Evolutionary conservation across 371 early-diverging fungal genomes (phyloP).

Genomic region (Conidiobolus incongruus): DNA sequence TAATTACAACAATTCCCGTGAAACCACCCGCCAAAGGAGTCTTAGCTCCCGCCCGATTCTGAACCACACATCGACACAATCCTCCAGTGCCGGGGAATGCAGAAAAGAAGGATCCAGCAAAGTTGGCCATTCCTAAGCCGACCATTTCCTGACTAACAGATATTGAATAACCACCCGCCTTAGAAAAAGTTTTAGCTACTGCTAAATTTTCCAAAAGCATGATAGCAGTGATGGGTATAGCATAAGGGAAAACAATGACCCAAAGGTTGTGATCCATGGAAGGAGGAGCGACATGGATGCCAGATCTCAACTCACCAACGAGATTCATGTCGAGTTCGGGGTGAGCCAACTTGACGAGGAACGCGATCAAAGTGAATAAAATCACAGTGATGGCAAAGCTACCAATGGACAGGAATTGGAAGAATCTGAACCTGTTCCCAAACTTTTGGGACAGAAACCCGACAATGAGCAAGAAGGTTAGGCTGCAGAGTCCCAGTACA

Average conservation of each 20-base stretch:
- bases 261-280: conserved; percentile 13
- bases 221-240: no score
- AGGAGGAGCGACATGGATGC: conserved; percentile 29
- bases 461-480: background rate
- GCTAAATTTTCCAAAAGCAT: conserved; percentile 63
- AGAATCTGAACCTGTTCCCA: background rate
- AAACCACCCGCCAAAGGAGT: conserved; percentile 62
- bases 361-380: conserved; percentile 15
- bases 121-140: conserved; percentile 63
- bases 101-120: conserved; percentile 57
- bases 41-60: conserved; percentile 50
- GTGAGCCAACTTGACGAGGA: conserved; percentile 14
- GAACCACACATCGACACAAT: conserved; percentile 71
- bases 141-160: conserved; percentile 62
- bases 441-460: background rate
- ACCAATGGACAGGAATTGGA: background rate
- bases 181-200: conserved; percentile 57
- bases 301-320: conserved; percentile 40
- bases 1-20: conserved; percentile 42
- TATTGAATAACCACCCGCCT: conserved; percentile 19
- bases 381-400: background rate
- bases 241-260: conserved; percentile 17
- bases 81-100: conserved; percentile 72
- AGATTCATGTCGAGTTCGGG: conserved; percentile 18
- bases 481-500: background rate